These are phyloP conservation scores for Phtheirospermum japonicum DNA, from an alignment of 257 asterid genomes.

Conservation along the genomic window DNA sequence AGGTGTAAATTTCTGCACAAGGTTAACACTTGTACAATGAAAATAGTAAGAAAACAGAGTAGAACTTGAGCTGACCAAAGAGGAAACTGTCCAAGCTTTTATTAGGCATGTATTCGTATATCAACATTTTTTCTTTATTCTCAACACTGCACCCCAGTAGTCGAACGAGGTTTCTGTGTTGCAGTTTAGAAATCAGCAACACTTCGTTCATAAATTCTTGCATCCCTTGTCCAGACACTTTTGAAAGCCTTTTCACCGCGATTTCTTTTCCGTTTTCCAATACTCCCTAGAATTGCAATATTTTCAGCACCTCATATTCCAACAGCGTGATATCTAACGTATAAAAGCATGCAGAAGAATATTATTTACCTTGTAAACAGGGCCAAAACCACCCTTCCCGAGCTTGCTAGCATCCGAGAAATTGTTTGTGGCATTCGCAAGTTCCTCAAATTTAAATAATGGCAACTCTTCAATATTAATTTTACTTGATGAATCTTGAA, in stretches of 20 bases:
- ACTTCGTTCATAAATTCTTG: conserved; percentile 42
- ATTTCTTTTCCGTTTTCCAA: conserved; percentile 33
- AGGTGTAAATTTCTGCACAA: neutral
- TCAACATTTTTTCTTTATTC: conserved; percentile 34
- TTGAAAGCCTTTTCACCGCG: conserved; percentile 38
- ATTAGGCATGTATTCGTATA: conserved; percentile 35
- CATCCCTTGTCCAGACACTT: conserved; percentile 35
- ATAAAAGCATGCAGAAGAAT: neutral
- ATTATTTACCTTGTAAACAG: conserved; percentile 39
- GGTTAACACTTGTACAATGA: too few species aligned
- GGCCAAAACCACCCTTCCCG: conserved; percentile 52
- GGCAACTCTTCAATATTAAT: conserved; percentile 30
- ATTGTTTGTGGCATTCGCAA: conserved; percentile 35
- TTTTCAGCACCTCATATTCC: neutral
- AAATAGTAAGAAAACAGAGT: neutral
- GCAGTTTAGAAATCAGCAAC: conserved; percentile 38
- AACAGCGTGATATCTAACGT: neutral
- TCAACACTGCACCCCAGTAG: conserved; percentile 39
- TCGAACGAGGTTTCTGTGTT: conserved; percentile 37
- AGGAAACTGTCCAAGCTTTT: conserved; percentile 34
- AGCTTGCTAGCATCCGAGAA: conserved; percentile 34
- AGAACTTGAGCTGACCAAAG: conserved; percentile 26
- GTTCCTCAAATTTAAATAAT: conserved; percentile 26
- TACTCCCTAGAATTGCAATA: conserved; percentile 27
- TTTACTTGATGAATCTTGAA: conserved; percentile 14